A percentile compares a stretch with the other conserved stretches of the same genome.
Evolutionary conservation across 495 filamentous ascomycete genomes (phyloP).

Genomic region (Elasticomyces elasticus): DNA sequence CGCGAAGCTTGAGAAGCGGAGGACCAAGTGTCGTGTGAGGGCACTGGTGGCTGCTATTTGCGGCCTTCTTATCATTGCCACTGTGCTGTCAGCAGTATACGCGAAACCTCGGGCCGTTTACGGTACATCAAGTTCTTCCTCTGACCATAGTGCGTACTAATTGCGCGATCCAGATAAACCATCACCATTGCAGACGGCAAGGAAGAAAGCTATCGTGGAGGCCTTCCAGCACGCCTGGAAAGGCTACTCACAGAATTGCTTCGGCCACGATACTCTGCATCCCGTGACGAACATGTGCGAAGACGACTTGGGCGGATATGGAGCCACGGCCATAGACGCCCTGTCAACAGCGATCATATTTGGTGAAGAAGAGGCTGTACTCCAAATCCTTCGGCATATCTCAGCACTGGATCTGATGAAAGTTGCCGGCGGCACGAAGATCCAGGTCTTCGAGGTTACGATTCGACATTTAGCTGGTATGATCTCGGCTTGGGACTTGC

Average conservation of each 20-base stretch:
- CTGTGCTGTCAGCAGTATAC: too few relatives aligned
- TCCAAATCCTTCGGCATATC: constrained; percentile 4
- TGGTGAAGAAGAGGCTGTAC: constrained; percentile 7
- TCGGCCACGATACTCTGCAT: constrained; percentile 11
- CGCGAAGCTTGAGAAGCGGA: too few relatives aligned
- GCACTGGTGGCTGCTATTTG: too few relatives aligned
- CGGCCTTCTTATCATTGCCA: too few relatives aligned
- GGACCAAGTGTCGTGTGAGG: too few relatives aligned
- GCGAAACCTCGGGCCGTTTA: too few relatives aligned
- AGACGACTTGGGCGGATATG: constrained; percentile 9
- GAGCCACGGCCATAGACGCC: constrained; percentile 13
- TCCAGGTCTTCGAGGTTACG: constrained; percentile 75
- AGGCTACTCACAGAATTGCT: constrained; percentile 6
- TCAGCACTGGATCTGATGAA: background rate
- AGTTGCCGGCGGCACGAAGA: background rate
- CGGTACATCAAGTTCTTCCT: too few relatives aligned
- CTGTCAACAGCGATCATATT: constrained; percentile 16
- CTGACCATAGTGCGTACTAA: too few relatives aligned
- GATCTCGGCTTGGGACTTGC: constrained; percentile 72
- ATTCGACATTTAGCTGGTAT: constrained; percentile 83
- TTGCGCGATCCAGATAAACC: too few relatives aligned
- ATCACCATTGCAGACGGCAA: too few relatives aligned
- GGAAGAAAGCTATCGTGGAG: background rate
- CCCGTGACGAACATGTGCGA: constrained; percentile 7
- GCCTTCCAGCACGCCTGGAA: constrained; percentile 16